phyloP scores from a whole-genome alignment of 1,284 basidiomycete genomes.

The Ustilago curta region DNA sequence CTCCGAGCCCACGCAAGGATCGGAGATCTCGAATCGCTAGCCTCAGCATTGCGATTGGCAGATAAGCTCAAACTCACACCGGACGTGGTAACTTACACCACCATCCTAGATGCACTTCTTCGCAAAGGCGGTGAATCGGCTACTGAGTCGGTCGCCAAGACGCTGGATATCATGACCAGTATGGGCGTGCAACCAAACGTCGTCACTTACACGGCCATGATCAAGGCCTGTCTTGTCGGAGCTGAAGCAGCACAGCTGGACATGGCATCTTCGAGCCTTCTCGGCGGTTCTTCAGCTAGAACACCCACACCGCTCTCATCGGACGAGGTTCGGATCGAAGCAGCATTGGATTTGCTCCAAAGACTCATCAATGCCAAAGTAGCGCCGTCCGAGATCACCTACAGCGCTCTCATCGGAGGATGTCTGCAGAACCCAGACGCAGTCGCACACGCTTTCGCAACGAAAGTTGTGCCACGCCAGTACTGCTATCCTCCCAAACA shows the following conservation, averaged over 20 bases:
- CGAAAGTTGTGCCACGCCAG: constrained; percentile 14
- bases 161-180: constrained; percentile 54
- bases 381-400: constrained; percentile 55
- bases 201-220: constrained; percentile 62
- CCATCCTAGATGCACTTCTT: constrained; percentile 58
- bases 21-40: constrained; percentile 41
- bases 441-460: constrained; percentile 26
- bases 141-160: constrained; percentile 34
- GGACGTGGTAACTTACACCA: constrained; percentile 64
- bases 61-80: constrained; percentile 39
- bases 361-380: constrained; percentile 55
- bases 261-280: constrained; percentile 19
- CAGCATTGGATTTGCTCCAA: constrained; percentile 57
- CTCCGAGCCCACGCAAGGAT: constrained; percentile 52
- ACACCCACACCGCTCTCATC: neutral
- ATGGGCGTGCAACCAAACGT: constrained; percentile 54
- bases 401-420: constrained; percentile 50
- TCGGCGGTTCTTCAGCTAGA: constrained; percentile 9
- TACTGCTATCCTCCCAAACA: constrained; percentile 20
- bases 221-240: constrained; percentile 57
- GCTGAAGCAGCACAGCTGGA: constrained; percentile 37
- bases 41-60: constrained; percentile 43
- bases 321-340: constrained; percentile 35
- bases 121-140: constrained; percentile 48
- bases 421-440: constrained; percentile 36